These are phyloP conservation scores for Leishmania turanica DNA, from an alignment of 208 protist genomes.

Conservation along the genomic window DNA sequence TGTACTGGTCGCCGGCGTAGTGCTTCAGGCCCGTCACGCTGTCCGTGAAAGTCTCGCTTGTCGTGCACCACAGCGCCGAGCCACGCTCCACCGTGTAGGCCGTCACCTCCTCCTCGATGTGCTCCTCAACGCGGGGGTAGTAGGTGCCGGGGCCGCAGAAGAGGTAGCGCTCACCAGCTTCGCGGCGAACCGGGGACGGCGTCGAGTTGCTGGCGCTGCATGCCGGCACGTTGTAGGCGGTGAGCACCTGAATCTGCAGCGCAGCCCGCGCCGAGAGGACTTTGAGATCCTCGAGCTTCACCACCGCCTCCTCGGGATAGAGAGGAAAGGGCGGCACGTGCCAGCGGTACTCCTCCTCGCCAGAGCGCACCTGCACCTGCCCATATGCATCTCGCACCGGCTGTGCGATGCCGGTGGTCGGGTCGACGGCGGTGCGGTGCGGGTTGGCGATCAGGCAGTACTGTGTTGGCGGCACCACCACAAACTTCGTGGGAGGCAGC, in stretches of 20 bases:
- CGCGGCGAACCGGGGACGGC: conserved; percentile 20
- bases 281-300: conserved; percentile 47
- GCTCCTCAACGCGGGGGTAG: conserved; percentile 70
- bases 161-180: conserved; percentile 54
- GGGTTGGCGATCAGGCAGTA: conserved; percentile 76
- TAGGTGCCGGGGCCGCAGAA: conserved; percentile 75
- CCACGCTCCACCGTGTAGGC: conserved; percentile 34
- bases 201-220: background rate
- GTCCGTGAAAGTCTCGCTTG: conserved; percentile 41
- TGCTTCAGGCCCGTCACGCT: conserved; percentile 37
- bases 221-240: conserved; percentile 50
- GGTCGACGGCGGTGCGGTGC: conserved; percentile 25
- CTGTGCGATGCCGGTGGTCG: conserved; percentile 22
- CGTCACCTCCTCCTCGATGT: conserved; percentile 39
- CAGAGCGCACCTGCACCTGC: conserved; percentile 85
- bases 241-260: conserved; percentile 52
- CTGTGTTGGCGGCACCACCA: conserved; percentile 49
- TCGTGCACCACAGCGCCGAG: conserved; percentile 46
- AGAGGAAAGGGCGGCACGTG: conserved; percentile 87
- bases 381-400: conserved; percentile 59
- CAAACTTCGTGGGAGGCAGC: conserved; percentile 47
- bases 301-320: conserved; percentile 87
- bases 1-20: conserved; percentile 71
- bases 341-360: conserved; percentile 86
- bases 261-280: conserved; percentile 63